A percentile compares a stretch with the other conserved stretches of the same genome.
Evolutionary conservation across 805 yeast genomes (phyloP).

Genomic region (Ogataea minuta): DNA sequence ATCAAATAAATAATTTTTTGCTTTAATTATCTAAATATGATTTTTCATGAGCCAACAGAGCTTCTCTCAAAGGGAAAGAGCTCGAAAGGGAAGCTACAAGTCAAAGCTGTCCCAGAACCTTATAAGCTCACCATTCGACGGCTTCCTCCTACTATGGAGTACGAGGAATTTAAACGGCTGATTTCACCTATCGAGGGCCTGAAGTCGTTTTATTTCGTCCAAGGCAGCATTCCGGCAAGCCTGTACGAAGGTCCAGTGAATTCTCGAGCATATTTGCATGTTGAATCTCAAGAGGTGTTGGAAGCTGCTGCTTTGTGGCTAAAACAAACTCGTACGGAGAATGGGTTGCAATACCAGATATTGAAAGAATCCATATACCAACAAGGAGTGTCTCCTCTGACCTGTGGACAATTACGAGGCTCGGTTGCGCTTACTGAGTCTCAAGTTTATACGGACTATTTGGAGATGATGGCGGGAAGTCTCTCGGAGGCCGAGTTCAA

Average conservation of each 20-base stretch:
- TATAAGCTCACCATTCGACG: conserved; percentile 38
- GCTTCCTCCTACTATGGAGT: conserved; percentile 41
- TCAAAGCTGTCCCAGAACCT: not conserved
- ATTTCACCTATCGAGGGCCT: not conserved
- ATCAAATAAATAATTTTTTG: not conserved
- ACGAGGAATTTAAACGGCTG: conserved; percentile 27
- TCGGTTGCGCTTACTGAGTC: too few species aligned
- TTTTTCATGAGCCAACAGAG: not conserved
- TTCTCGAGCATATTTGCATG: conserved; percentile 41
- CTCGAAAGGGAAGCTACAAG: not conserved
- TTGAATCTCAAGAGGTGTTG: conserved; percentile 31
- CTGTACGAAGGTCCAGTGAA: conserved; percentile 28
- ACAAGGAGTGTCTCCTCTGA: too few species aligned
- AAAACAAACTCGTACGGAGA: not conserved
- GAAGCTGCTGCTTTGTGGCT: conserved; percentile 6
- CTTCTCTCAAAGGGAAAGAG: not conserved
- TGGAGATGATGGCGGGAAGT: not conserved
- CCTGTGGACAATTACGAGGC: too few species aligned
- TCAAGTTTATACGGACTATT: not conserved
- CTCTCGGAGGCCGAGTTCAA: conserved; percentile 1
- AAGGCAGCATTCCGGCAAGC: not conserved
- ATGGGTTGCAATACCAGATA: not conserved
- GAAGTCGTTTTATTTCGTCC: not conserved
- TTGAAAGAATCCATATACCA: too few species aligned
- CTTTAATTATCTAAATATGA: conserved; percentile 1